Conservation (phyloP, 2,329 filamentous ascomycete species). For the Calonectria multiphialidica region DNA sequence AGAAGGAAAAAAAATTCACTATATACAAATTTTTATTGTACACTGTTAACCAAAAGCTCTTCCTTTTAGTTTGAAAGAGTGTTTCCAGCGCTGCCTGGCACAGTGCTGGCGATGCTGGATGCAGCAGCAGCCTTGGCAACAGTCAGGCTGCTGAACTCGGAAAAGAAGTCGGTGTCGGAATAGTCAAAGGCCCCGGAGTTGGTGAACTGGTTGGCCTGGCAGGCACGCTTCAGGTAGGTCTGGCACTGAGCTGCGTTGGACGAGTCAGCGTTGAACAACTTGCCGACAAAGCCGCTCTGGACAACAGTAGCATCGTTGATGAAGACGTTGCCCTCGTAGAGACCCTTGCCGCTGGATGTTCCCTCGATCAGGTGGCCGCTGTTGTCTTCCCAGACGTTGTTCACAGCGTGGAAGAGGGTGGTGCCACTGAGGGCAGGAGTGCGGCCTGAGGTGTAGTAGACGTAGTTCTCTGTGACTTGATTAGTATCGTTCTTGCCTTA, state of each 20-base stretch:
- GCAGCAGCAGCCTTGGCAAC: background rate
- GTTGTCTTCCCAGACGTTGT: constrained; percentile 5
- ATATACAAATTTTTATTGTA: background rate
- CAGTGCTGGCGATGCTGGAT: background rate
- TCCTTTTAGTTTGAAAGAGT: background rate
- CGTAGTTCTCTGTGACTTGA: background rate
- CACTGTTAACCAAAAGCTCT: too few species aligned
- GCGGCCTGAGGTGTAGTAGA: constrained; percentile 7
- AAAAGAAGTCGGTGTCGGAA: background rate
- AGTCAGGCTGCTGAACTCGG: background rate
- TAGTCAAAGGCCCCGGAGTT: background rate
- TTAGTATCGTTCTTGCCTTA: background rate
- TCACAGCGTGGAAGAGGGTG: background rate
- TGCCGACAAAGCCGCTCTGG: background rate
- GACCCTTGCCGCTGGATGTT: background rate
- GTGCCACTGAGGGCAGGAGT: background rate
- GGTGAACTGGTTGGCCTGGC: background rate
- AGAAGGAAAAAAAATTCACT: too few species aligned
- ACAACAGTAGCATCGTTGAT: background rate
- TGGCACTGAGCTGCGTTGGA: background rate
- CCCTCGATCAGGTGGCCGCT: background rate
- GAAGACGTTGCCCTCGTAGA: constrained; percentile 5
- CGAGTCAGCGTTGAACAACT: background rate
- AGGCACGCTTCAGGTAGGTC: background rate
- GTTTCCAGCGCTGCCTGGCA: background rate